Conservation (phyloP, 2,329 filamentous ascomycete species). For the Daldinia eschscholtzii region DNA sequence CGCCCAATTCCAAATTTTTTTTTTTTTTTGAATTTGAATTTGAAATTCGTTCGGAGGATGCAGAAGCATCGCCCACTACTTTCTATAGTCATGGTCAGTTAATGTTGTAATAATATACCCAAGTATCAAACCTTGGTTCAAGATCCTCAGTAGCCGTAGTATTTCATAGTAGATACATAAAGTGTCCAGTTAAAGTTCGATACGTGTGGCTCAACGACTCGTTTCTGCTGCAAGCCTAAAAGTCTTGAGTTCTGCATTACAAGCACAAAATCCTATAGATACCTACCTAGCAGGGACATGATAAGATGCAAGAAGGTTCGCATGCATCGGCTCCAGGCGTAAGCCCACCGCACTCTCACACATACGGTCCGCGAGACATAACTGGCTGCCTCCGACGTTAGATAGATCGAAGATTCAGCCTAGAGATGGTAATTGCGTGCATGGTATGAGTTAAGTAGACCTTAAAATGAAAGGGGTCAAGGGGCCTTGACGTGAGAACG, state of each 20-base stretch:
- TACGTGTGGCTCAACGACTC: conserved; percentile 13
- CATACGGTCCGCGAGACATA: conserved; percentile 12
- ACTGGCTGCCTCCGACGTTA: conserved; percentile 16
- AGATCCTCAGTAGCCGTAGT: not conserved
- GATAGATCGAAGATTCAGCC: conserved; percentile 15
- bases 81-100: not conserved
- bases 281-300: conserved; percentile 12
- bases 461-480: conserved; percentile 38
- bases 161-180: conserved; percentile 16
- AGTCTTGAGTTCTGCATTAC: conserved; percentile 8
- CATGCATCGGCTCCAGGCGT: conserved; percentile 20
- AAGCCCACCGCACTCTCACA: conserved; percentile 17
- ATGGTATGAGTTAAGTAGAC: conserved; percentile 13
- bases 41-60: not conserved
- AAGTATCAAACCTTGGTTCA: conserved; percentile 2
- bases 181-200: conserved; percentile 1
- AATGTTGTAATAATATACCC: not conserved
- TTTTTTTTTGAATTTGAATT: too few species aligned
- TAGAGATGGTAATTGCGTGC: conserved; percentile 15
- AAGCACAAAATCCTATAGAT: conserved; percentile 4
- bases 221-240: conserved; percentile 17
- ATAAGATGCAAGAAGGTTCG: conserved; percentile 18
- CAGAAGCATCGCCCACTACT: not conserved
- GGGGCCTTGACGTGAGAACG: conserved; percentile 14
- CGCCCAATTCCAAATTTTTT: conserved; percentile 1